Evolutionary conservation across 805 yeast species (phyloP), one percentile per base, ranked within the genome.

Genomic region (Pichia cabralensis): DNA sequence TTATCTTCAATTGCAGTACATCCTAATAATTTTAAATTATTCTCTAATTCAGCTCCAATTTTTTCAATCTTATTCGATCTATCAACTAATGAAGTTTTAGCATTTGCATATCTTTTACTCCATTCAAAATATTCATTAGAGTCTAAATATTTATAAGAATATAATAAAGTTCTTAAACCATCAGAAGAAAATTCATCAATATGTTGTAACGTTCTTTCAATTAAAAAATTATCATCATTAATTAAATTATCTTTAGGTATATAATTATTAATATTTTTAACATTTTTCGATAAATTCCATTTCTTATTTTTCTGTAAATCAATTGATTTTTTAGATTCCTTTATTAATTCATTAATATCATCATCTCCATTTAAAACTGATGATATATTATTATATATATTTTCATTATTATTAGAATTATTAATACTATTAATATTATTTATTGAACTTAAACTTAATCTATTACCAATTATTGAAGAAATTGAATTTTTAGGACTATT

Each of bases 1-100:
- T 89, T 92, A 53, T 92, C 99, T 53, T 92, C 99, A 42, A 92
- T 92, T 0, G 97, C 98, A 5, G 96, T 86, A 4, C 95, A 96
- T 5, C 98, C 99, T 8, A 79, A 55, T 7, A 92, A 59, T 36
- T 69, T 76, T 25, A 89, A 61, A n/a, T 69, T 66, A 9, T 54
- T 58, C 56, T 92, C 99, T 36, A 92, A 62, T 32, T 64, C 53
- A 30, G 69, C 80, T 15, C 96, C 97, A 3, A 76, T 73, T 19
- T 60, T 62, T 42, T 82, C 94, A 28, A 88, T 73, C 44, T 74
- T 65, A 30, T 62, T 57, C 4, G 76, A 65, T 31, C 98, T 71
- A 44, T 85, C 71, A 1, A 60, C 66, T 28, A 89, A 58, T 2
- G 95, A 71, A 0, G 86, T 76, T 46, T 82, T 78, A 0, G 98